Conservation (phyloP, 768 basidiomycete genomes). For the Agaricus blazei region DNA sequence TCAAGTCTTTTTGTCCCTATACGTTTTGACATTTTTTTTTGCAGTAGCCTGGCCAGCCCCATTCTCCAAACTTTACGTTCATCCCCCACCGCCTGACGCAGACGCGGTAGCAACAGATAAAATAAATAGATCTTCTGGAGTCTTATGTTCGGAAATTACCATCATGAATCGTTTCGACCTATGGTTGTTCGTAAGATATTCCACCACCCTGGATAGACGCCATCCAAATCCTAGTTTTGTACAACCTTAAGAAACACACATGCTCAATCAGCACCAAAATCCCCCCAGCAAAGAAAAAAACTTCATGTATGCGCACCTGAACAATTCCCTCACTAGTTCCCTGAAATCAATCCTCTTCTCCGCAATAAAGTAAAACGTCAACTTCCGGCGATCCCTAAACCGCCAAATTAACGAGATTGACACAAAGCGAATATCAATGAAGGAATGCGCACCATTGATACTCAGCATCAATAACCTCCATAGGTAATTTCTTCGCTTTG, state of each 20-base stretch:
- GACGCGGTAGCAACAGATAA: too few species aligned
- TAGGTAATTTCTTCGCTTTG: conserved; percentile 88
- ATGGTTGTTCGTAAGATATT: conserved; percentile 32
- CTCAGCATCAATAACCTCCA: conserved; percentile 98
- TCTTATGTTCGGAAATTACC: neutral
- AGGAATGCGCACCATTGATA: conserved; percentile 84
- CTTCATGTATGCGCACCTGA: conserved; percentile 51
- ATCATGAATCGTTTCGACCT: neutral
- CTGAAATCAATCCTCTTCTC: conserved; percentile 96
- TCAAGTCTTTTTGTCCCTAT: too few species aligned
- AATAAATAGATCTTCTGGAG: neutral
- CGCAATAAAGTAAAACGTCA: conserved; percentile 97
- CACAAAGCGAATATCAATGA: neutral
- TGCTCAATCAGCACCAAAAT: neutral
- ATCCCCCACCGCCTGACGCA: too few species aligned
- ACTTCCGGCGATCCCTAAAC: conserved; percentile 89
- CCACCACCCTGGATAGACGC: conserved; percentile 64
- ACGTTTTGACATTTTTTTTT: too few species aligned
- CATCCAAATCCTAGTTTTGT: conserved; percentile 97
- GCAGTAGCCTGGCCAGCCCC: too few species aligned
- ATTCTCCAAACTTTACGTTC: neutral
- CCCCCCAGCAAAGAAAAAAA: neutral
- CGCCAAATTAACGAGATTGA: neutral
- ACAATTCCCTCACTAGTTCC: conserved; percentile 91
- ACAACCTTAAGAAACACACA: conserved; percentile 45